Percentiles rank a stretch among this genome's conserved stretches.
Evolutionary conservation across 345 rosid species (phyloP).

Genomic region (Firmiana major): DNA sequence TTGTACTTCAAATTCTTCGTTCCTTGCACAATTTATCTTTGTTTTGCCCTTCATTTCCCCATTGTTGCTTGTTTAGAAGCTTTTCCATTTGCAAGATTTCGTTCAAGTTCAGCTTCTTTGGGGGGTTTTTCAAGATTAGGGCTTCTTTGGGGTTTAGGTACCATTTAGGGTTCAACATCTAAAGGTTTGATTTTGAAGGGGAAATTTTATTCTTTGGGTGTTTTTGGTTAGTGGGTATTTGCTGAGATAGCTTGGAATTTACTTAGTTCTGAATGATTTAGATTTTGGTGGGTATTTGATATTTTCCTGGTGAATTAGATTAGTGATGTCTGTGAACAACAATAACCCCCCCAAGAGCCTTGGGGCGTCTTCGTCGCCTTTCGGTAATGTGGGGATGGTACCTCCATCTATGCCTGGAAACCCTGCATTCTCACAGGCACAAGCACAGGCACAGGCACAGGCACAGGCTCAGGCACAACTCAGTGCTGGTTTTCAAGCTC

Average conservation of each 20-base stretch:
- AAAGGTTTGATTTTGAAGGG: conserved; percentile 1
- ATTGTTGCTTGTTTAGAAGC: background rate
- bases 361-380: conserved; percentile 64
- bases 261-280: background rate
- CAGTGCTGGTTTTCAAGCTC: conserved; percentile 53
- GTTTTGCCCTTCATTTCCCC: background rate
- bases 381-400: conserved; percentile 71
- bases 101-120: background rate
- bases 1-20: conserved; percentile 8
- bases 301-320: conserved; percentile 6
- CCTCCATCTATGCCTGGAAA: conserved; percentile 52
- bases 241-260: background rate
- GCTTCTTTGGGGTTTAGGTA: background rate
- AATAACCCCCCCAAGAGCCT: conserved; percentile 60
- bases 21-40: conserved; percentile 3
- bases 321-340: conserved; percentile 54
- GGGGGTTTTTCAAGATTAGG: conserved; percentile 4
- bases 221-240: background rate
- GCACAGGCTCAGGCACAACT: conserved; percentile 48
- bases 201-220: conserved; percentile 1
- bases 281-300: background rate
- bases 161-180: background rate
- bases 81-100: background rate
- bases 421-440: conserved; percentile 52
- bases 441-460: conserved; percentile 49